A percentile compares a stretch with the other conserved stretches of the same genome.
phyloP scores from a whole-genome alignment of 768 basidiomycete species.

The Boletus rubescentipes region DNA sequence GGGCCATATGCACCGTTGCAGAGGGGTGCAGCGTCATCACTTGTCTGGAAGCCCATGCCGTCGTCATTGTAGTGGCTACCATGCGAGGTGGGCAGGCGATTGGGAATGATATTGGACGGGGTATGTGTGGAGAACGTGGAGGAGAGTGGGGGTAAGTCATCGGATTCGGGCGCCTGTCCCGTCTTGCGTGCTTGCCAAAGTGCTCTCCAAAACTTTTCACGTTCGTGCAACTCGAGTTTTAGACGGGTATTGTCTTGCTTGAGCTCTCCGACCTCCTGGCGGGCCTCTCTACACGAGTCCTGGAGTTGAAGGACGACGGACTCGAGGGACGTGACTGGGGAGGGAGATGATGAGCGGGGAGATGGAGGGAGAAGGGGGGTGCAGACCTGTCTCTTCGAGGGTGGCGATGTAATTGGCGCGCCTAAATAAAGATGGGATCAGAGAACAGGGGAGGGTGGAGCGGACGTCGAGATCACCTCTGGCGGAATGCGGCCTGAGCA shows the following conservation, averaged over 20 bases:
- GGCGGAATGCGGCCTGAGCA: constrained; percentile 84
- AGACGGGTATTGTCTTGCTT: constrained; percentile 65
- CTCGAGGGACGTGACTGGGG: constrained; percentile 75
- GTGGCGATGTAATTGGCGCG: constrained; percentile 87
- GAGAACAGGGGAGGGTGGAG: constrained; percentile 4
- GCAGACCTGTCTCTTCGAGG: constrained; percentile 74
- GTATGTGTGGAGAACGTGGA: constrained; percentile 41
- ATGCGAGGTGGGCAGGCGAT: constrained; percentile 41
- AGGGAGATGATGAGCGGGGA: constrained; percentile 17
- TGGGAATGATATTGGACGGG: constrained; percentile 31
- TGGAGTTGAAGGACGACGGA: constrained; percentile 83
- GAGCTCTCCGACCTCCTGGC: constrained; percentile 58
- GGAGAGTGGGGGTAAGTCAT: constrained; percentile 52
- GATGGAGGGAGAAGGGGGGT: not conserved
- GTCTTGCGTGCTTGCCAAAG: constrained; percentile 67
- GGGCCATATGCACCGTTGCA: constrained; percentile 46
- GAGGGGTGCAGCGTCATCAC: constrained; percentile 45
- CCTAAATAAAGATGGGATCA: constrained; percentile 29
- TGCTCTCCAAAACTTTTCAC: constrained; percentile 71
- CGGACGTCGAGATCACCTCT: constrained; percentile 37
- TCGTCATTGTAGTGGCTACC: constrained; percentile 39
- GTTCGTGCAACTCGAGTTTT: constrained; percentile 63
- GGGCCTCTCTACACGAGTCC: constrained; percentile 72
- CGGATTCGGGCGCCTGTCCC: constrained; percentile 48
- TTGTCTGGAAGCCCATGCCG: constrained; percentile 48